Percentiles rank a stretch among this genome's conserved stretches.
Evolutionary conservation across 2,329 filamentous ascomycete genomes (phyloP).

Genomic region (Calcarisporium arbuscula): DNA sequence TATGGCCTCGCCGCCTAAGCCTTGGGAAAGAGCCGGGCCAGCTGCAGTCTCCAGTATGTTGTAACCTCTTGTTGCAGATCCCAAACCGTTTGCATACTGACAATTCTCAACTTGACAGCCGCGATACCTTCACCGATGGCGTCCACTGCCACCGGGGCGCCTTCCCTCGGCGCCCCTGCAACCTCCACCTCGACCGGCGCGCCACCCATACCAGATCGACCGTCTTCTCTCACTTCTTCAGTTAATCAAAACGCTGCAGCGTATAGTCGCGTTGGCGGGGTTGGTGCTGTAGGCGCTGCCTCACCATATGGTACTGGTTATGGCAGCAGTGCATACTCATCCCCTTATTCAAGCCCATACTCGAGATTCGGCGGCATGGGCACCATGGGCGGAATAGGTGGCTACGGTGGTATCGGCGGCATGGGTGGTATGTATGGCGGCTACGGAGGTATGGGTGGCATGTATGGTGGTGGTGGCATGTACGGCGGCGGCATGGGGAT

Average conservation of each 20-base stretch:
- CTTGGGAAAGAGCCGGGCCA: slow-evolving; percentile 81
- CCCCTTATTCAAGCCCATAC: slow-evolving; percentile 35
- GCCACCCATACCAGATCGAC: slow-evolving; percentile 74
- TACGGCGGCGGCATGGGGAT: slow-evolving; percentile 32
- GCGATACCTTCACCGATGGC: slow-evolving; percentile 28
- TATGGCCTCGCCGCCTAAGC: slow-evolving; percentile 86
- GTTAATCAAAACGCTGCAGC: slow-evolving; percentile 85
- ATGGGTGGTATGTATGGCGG: slow-evolving; percentile 34
- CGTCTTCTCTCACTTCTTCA: slow-evolving; percentile 67
- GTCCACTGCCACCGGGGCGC: slow-evolving; percentile 33
- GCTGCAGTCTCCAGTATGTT: slow-evolving; percentile 43
- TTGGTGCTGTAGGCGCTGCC: slow-evolving; percentile 26
- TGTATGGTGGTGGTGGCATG: slow-evolving; percentile 36
- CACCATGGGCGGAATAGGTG: slow-evolving; percentile 29
- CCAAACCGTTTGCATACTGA: slow-evolving; percentile 13
- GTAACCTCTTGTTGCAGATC: slow-evolving; percentile 3
- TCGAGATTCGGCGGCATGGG: slow-evolving; percentile 43
- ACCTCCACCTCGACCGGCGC: slow-evolving; percentile 32
- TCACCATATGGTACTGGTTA: slow-evolving; percentile 43
- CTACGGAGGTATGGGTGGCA: slow-evolving; percentile 32
- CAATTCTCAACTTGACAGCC: slow-evolving; percentile 17
- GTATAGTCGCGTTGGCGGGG: slow-evolving; percentile 53
- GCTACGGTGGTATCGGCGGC: slow-evolving; percentile 27
- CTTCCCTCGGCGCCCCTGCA: slow-evolving; percentile 33
- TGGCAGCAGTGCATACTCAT: slow-evolving; percentile 32